Evolutionary conservation across 2,329 filamentous ascomycete genomes (phyloP), one percentile per base, ranked within the genome.

Genomic region (Cordyceps sp.): DNA sequence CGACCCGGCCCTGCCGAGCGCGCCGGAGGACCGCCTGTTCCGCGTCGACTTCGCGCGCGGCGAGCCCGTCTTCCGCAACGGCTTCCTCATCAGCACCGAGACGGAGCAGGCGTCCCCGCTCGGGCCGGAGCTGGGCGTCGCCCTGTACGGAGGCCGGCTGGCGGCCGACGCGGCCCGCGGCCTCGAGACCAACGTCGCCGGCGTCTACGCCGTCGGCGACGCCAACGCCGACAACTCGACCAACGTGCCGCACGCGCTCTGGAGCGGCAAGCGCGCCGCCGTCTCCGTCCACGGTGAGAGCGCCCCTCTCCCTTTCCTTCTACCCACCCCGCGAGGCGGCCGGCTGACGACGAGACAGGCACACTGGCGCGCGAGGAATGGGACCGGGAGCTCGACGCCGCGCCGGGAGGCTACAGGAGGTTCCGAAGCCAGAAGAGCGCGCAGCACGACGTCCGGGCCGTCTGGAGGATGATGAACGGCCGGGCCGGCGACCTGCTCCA

Each of bases 241-340:
- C 4, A 76, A 75, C 38, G 62, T 75, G 1, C 69, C 69, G 0
- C 70, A 74, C 38, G 71, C 72, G 0, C 59, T 76, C 42, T 75
- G 57, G 42, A 65, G 54, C 10, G 71, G 69, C 3, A 76, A 76
- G 57, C 49, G 60, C 19, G 55, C 69, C 0, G 69, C 66, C 5
- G 69, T 76, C 1, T 69, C 52, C 30, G 36, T 71, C 5, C 71
- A 76, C 39, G 58, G 68, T 71, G 44, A 54, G 66, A 52, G 2
- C 8, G 12, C 4, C 14, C n/a, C 3, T 15, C 16, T 24, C n/a
- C 5, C 9, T 24, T 24, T 24, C 10, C 22, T 24, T 24, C 9
- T 5, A 16, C 15, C n/a, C 13, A 8, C n/a, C 25, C n/a, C 5
- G n/a, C n/a, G n/a, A n/a, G n/a, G n/a, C n/a, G n/a, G 4, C 13